A percentile compares a stretch with the other conserved stretches of the same genome.
These are phyloP conservation scores for Chaetoceros muelleri DNA, from an alignment of 108 stramenopile genomes.

Conservation along the genomic window DNA sequence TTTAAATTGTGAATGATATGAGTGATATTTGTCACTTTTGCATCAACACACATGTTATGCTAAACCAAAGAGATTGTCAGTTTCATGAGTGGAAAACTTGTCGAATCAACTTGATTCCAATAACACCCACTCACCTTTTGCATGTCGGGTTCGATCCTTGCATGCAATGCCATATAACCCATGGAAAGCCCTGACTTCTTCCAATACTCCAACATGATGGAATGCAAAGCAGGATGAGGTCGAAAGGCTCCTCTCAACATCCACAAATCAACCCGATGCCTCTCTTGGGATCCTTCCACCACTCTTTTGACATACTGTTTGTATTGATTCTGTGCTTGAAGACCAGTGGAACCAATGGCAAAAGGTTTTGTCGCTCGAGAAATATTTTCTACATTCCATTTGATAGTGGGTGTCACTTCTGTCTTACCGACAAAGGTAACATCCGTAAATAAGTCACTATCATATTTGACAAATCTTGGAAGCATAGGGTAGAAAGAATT, in stretches of 20 bases:
- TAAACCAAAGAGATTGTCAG: background rate
- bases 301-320: background rate
- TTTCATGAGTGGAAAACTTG: background rate
- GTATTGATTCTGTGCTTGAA: background rate
- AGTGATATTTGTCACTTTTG: constrained; percentile 13
- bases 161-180: constrained; percentile 22
- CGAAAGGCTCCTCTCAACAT: constrained; percentile 3
- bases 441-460: background rate
- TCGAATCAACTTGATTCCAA: background rate
- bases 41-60: constrained; percentile 8
- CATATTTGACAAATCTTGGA: background rate
- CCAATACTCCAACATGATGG: background rate
- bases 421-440: background rate
- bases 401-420: background rate
- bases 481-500: background rate
- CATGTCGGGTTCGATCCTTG: constrained; percentile 35
- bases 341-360: background rate
- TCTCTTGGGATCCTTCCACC: background rate
- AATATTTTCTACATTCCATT: background rate
- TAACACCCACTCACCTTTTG: constrained; percentile 3
- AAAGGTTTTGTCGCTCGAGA: background rate
- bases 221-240: constrained; percentile 3
- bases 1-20: constrained; percentile 17
- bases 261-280: background rate
- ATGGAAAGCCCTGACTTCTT: background rate